These are phyloP conservation scores for Citrus glauca DNA, from an alignment of 345 rosid genomes.

Conservation along the genomic window DNA sequence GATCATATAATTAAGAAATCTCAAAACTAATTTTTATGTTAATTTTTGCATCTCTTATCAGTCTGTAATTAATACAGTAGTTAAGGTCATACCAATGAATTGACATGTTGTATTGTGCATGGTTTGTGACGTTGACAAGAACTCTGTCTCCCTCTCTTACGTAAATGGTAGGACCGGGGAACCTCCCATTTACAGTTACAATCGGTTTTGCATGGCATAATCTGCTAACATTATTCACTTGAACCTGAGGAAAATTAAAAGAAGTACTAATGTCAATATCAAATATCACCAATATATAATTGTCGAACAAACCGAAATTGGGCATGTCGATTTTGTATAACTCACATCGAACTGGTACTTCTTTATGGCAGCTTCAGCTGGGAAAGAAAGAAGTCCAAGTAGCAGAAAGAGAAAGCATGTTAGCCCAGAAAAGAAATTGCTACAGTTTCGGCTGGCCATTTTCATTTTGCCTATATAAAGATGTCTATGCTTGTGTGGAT, in stretches of 20 bases:
- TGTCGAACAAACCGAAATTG: too few relatives aligned
- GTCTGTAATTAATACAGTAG: too few relatives aligned
- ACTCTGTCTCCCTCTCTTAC: slow-evolving; percentile 59
- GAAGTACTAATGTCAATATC: not conserved
- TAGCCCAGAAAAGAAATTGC: slow-evolving; percentile 5
- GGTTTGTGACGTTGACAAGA: slow-evolving; percentile 51
- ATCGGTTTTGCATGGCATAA: slow-evolving; percentile 64
- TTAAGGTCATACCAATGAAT: slow-evolving; percentile 43
- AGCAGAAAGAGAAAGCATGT: slow-evolving; percentile 16
- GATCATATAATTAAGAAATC: not conserved
- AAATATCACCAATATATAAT: not conserved
- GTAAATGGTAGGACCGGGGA: slow-evolving; percentile 55
- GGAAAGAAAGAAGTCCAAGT: slow-evolving; percentile 19
- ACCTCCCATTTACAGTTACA: slow-evolving; percentile 58
- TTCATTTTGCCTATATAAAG: slow-evolving; percentile 14
- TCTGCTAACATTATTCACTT: slow-evolving; percentile 60
- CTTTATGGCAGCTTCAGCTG: slow-evolving; percentile 36
- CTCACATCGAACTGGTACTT: slow-evolving; percentile 50
- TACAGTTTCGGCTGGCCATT: not conserved
- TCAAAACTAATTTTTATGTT: not conserved
- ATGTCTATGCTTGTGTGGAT: not conserved
- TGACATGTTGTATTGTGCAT: slow-evolving; percentile 53
- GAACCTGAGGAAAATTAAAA: slow-evolving; percentile 30
- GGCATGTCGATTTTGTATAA: not conserved
- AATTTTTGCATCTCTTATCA: not conserved